Conservation (phyloP, 2,329 filamentous ascomycete species). For the Fonsecaea pedrosoi region DNA sequence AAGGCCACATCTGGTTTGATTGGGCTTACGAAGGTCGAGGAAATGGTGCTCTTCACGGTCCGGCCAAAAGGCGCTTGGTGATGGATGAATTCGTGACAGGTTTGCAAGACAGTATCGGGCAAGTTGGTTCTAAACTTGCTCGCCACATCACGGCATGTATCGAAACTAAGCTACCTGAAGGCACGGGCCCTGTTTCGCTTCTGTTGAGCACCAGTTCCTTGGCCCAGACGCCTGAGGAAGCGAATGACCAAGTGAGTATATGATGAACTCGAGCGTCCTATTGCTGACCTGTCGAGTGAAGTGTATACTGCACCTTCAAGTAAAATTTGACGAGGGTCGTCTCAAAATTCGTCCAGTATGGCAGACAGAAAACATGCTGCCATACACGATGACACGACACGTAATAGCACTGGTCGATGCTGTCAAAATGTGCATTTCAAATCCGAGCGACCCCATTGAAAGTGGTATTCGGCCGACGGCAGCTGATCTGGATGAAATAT, state of each 20-base stretch:
- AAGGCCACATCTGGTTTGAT: constrained; percentile 47
- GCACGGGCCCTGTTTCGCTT: constrained; percentile 52
- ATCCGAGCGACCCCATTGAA: constrained; percentile 43
- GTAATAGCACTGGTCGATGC: constrained; percentile 54
- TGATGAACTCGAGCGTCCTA: constrained; percentile 1
- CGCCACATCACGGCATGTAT: constrained; percentile 48
- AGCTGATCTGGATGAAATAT: constrained; percentile 38
- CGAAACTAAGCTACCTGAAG: constrained; percentile 46
- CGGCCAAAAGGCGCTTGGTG: constrained; percentile 38
- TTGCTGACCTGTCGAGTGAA: constrained; percentile 36
- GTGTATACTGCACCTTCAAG: constrained; percentile 46
- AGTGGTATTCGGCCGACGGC: constrained; percentile 45
- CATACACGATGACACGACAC: constrained; percentile 53
- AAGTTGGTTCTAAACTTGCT: constrained; percentile 43
- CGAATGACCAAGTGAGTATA: constrained; percentile 20
- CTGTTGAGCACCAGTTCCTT: constrained; percentile 25
- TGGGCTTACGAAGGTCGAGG: constrained; percentile 47
- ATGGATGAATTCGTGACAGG: constrained; percentile 46
- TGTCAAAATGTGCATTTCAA: constrained; percentile 46
- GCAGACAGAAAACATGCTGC: constrained; percentile 50
- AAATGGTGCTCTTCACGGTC: constrained; percentile 33
- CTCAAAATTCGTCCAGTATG: constrained; percentile 52
- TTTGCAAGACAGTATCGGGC: constrained; percentile 44
- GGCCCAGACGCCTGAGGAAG: constrained; percentile 16
- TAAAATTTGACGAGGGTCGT: constrained; percentile 38